Conservation (phyloP, 306 rosid species). For the Lagenaria siceraria region DNA sequence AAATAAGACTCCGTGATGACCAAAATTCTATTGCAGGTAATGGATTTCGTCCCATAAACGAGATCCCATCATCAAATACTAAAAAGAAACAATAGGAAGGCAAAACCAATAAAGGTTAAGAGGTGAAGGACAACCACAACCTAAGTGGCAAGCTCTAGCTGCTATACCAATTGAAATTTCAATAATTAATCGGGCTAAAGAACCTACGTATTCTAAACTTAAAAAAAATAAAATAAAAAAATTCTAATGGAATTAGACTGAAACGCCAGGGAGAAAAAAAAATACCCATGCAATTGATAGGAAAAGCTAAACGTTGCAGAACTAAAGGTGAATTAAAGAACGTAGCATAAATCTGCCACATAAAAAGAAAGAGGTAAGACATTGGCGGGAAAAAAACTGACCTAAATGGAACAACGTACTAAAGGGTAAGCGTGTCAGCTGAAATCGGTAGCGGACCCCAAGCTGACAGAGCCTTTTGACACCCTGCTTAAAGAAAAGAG, state of each 20-base stretch:
- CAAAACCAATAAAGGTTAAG: not conserved
- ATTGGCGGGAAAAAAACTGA: conserved; percentile 44
- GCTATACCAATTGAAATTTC: not conserved
- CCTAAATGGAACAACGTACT: conserved; percentile 69
- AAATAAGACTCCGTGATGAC: not conserved
- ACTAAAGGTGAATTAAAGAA: conserved; percentile 4
- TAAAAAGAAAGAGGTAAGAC: conserved; percentile 32
- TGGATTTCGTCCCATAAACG: not conserved
- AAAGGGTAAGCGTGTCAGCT: conserved; percentile 67
- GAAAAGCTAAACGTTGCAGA: conserved; percentile 9
- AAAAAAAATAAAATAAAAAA: not conserved
- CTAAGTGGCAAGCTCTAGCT: not conserved
- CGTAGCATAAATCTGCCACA: conserved; percentile 50
- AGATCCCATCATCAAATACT: not conserved
- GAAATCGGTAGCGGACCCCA: conserved; percentile 59
- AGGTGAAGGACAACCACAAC: not conserved
- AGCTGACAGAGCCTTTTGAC: conserved; percentile 56
- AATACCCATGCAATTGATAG: conserved; percentile 11
- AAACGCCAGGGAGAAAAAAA: not conserved
- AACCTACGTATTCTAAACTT: not conserved
- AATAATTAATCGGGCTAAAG: not conserved
- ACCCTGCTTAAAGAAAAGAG: conserved; percentile 64
- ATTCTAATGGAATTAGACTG: not conserved
- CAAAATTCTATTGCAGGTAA: not conserved
- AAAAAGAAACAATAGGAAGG: not conserved